Evolutionary conservation across 2,329 filamentous ascomycete species (phyloP).

Genomic region (Pyrenochaeta sp.): DNA sequence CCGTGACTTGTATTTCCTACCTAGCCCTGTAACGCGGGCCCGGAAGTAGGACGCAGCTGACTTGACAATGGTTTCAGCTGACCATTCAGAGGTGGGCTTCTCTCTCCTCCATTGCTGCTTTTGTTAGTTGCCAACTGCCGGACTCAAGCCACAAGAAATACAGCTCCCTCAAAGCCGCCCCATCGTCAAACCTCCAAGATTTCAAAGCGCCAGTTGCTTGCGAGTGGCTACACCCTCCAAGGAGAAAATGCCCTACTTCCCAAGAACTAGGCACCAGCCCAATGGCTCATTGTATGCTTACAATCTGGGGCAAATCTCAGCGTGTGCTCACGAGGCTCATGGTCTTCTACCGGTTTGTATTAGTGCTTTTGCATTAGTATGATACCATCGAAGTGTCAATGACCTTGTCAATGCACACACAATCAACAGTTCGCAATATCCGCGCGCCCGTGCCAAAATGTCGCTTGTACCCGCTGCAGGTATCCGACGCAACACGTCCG

Average conservation of each 20-base stretch:
- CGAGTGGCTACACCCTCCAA: neutral
- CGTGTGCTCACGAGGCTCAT: neutral
- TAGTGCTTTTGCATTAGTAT: neutral
- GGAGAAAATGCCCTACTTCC: neutral
- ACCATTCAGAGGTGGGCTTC: neutral
- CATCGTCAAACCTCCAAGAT: too few species aligned
- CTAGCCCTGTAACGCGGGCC: constrained; percentile 3
- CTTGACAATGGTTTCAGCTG: neutral
- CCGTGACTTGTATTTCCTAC: constrained; percentile 17
- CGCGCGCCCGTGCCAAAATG: neutral
- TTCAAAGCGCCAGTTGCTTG: neutral
- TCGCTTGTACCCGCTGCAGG: neutral
- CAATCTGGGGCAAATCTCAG: neutral
- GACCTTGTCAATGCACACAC: neutral
- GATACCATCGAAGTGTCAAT: neutral
- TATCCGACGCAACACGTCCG: neutral
- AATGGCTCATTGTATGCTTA: neutral
- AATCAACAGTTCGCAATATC: neutral
- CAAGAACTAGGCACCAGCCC: neutral
- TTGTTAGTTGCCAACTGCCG: neutral
- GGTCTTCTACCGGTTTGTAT: neutral
- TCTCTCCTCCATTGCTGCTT: neutral
- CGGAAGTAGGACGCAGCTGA: neutral
- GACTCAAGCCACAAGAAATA: neutral
- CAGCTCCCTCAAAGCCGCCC: neutral